These are phyloP conservation scores for Wickerhamiella kurtzmanii DNA, from an alignment of 805 yeast species.

Conservation along the genomic window DNA sequence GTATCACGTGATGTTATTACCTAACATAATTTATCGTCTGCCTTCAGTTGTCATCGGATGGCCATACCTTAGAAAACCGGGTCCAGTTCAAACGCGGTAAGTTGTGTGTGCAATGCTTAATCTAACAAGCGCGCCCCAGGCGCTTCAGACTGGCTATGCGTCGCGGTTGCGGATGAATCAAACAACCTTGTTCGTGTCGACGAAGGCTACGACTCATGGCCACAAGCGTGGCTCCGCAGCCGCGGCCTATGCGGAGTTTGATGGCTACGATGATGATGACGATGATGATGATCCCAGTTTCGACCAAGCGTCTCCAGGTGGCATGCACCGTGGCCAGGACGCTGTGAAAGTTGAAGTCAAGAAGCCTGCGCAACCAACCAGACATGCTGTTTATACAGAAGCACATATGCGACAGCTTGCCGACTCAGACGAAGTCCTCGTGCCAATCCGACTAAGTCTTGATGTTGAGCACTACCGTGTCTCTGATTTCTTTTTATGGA, in stretches of 20 bases:
- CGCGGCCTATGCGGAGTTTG: conserved; percentile 72
- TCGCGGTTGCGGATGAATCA: conserved; percentile 61
- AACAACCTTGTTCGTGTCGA: conserved; percentile 58
- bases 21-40: too few species aligned
- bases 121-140: conserved; percentile 43
- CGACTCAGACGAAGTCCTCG: conserved; percentile 33
- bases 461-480: conserved; percentile 43
- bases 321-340: conserved; percentile 1
- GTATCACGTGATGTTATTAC: too few species aligned
- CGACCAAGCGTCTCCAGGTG: conserved; percentile 12
- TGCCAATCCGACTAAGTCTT: conserved; percentile 54
- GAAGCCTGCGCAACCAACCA: conserved; percentile 31
- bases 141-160: conserved; percentile 59
- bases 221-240: conserved; percentile 43
- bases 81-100: too few species aligned
- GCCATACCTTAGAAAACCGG: too few species aligned
- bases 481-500: conserved; percentile 65
- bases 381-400: conserved; percentile 27
- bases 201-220: conserved; percentile 56
- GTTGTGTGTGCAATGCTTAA: not conserved
- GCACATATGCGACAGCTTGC: conserved; percentile 28
- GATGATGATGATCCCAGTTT: conserved; percentile 23
- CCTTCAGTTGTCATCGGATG: too few species aligned
- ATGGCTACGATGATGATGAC: conserved; percentile 43
- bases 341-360: conserved; percentile 22